A percentile compares a stretch with the other conserved stretches of the same genome.
Conservation (phyloP, 2,329 filamentous ascomycete species). For the Cercospora sesami region DNA sequence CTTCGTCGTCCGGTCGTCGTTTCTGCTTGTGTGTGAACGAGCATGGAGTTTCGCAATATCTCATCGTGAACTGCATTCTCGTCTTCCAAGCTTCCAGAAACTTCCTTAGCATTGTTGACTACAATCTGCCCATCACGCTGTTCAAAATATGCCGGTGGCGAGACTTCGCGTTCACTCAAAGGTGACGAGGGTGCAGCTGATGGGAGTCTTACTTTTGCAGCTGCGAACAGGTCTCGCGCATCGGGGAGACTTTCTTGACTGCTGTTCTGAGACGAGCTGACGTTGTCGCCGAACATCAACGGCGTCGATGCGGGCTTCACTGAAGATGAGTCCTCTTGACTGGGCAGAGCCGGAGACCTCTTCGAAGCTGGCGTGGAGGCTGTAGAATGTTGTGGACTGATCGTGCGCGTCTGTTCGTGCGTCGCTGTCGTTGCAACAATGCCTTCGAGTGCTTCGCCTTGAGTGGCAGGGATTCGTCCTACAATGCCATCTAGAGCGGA, state of each 20-base stretch:
- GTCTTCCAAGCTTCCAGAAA: background rate
- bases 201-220: background rate
- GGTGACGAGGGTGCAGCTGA: constrained; percentile 24
- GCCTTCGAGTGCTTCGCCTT: background rate
- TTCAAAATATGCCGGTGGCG: constrained; percentile 22
- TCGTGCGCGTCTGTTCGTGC: background rate
- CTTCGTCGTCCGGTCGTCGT: constrained; percentile 32
- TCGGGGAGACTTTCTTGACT: constrained; percentile 18
- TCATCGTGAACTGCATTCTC: background rate
- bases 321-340: background rate
- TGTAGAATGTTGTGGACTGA: background rate
- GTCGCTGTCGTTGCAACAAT: background rate
- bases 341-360: background rate
- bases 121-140: background rate
- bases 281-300: background rate
- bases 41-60: constrained; percentile 3
- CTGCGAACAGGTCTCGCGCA: constrained; percentile 10
- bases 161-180: constrained; percentile 32
- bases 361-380: background rate
- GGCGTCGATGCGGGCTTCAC: background rate
- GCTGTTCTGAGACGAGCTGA: background rate
- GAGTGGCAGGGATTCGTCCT: background rate
- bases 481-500: background rate
- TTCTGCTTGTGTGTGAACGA: background rate
- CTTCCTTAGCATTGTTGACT: background rate